Evolutionary conservation across 1,284 basidiomycete genomes (phyloP), one percentile per base, ranked within the genome.

Genomic region (Cutaneotrichosporon spelunceum): DNA sequence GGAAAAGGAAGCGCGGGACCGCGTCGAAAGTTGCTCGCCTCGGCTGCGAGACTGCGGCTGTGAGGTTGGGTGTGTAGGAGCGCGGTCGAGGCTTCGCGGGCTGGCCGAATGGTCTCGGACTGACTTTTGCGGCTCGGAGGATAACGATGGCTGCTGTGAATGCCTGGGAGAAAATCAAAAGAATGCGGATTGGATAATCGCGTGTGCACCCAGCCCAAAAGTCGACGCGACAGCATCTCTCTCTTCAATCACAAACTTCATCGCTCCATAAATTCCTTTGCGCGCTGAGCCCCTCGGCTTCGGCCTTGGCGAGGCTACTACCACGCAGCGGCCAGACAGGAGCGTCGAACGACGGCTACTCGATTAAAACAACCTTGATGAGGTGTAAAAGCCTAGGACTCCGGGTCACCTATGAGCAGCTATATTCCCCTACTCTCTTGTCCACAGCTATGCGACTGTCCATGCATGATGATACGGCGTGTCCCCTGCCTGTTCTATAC

Each of bases 381-480:
- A 74, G 72, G 66, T 60, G 57, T 29, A n/a, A 53, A 61, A 47
- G 57, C 66, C 70, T 49, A 72, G 65, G 73, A 75, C 68, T 67
- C 71, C 61, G 70, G 68, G 73, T 75, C 72, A 75, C 73, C 73
- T 74, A 72, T 69, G 68, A 68, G 69, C 67, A 73, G 66, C 66
- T 59, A 75, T 71, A 75, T 61, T 52, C 67, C 45, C 16, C n/a
- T n/a, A 29, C 29, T 23, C 36, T 8, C 10, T 16, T 42, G 13
- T 53, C 4, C 30, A n/a, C 30, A n/a, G 19, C 36, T 10, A 27
- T 39, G 6, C 49, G 23, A 16, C n/a, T 19, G 27, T 45, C 24
- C 27, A 24, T 56, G 23, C 27, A 24, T 24, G 23, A 24, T 13
- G 24, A 42, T 30, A 42, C 1, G 29, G 21, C 23, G 30, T 44